Conservation (phyloP, 2,329 filamentous ascomycete species). For the Alternaria burnsii region DNA sequence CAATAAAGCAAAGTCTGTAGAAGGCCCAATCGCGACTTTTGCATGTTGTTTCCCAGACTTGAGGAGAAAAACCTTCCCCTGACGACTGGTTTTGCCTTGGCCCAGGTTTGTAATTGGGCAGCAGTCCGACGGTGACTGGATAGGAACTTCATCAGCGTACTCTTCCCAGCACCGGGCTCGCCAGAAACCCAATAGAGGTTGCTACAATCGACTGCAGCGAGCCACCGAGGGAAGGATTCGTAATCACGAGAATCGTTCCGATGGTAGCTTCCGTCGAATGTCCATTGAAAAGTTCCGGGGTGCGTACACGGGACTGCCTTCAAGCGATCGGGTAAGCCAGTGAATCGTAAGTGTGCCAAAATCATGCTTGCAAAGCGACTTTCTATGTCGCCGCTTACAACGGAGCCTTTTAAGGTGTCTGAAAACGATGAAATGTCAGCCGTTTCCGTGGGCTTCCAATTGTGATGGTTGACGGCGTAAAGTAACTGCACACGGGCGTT, state of each 20-base stretch:
- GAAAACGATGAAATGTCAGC: not conserved
- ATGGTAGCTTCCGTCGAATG: not conserved
- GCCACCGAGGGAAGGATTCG: conserved; percentile 24
- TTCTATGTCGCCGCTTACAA: not conserved
- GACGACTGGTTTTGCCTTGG: conserved; percentile 24
- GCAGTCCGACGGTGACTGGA: conserved; percentile 11
- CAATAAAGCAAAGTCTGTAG: not conserved
- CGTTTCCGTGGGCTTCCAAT: not conserved
- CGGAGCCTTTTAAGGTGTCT: not conserved
- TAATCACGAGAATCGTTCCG: not conserved
- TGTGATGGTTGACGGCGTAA: not conserved
- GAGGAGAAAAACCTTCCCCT: conserved; percentile 43
- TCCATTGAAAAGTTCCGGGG: conserved; percentile 17
- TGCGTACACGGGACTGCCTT: conserved; percentile 17
- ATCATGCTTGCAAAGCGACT: not conserved
- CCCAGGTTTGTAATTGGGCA: conserved; percentile 42
- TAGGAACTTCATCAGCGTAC: conserved; percentile 54
- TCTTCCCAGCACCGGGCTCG: conserved; percentile 59
- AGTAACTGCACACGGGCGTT: not conserved
- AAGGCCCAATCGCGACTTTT: not conserved
- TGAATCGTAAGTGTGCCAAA: conserved; percentile 9
- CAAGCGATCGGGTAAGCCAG: conserved; percentile 5
- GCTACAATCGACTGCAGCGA: conserved; percentile 4
- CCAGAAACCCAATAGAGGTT: conserved; percentile 52
- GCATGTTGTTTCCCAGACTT: conserved; percentile 26